Evolutionary conservation across 768 basidiomycete species (phyloP), one percentile per base, ranked within the genome.

Genomic region (Trametes elegans): DNA sequence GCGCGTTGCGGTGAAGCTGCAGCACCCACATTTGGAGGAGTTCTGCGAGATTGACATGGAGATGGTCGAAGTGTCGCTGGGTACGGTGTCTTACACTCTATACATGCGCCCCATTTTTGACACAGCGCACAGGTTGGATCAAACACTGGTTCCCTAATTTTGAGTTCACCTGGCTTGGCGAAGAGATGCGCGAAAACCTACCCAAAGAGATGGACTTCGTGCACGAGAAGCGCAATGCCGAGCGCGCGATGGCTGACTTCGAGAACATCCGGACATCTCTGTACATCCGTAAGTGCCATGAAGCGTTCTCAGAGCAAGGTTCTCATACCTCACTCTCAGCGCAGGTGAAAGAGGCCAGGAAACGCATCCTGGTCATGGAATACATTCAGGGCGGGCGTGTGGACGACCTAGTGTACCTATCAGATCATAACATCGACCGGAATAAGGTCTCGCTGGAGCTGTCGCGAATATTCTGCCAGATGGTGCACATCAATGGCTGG

Each of bases 401-500:
- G 3, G 95, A 98, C 66, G 89, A 98, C 68, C 68, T 96, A 49
- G 76, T 76, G 32, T 99, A 92, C 67, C 79, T 99, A 13, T 86
- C 88, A 21, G 74, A 83, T 32, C 77, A 90, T 57, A 78, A 81
- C 40, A 98, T 99, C 58, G 93, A 99, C 70, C 79, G 96, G 49
- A 99, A 98, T 67, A 88, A 87, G 68, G 95, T 99, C 39, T 86
- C 93, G 1, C 74, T 96, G 49, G 94, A 98, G 70, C 77, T 99
- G 19, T 84, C 88, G 3, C 74, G 88, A 60, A 96, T 99, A 64
- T 98, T 98, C 67, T 88, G 83, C 45, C 86, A 84, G 65, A 98
- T 98, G 97, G 92, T 98, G 10, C 96, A 98, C 65, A 68, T 97
- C 38, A 91, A 96, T 67, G 95, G 95, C 16, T 93, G 87, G 83